Evolutionary conservation across 306 rosid genomes (phyloP).

Genomic region (Quillaja saponaria): DNA sequence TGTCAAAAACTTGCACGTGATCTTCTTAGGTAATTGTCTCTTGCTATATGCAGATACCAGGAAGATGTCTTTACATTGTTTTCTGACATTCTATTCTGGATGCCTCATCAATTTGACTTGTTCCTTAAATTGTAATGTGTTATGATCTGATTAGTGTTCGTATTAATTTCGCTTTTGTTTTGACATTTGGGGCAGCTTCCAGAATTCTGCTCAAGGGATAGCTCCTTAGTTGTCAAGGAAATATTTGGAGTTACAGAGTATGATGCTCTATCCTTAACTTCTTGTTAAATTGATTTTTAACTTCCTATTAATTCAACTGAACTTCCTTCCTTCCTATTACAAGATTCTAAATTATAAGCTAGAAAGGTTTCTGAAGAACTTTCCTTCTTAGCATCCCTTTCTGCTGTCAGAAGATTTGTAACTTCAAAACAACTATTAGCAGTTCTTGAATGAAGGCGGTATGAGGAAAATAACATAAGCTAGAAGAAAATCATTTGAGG

Average conservation of each 20-base stretch:
- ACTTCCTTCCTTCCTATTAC: no score
- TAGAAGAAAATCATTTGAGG: conserved; percentile 2
- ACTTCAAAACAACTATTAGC: no score
- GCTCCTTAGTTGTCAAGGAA: conserved; percentile 83
- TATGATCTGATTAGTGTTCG: conserved; percentile 20
- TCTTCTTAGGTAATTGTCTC: no score
- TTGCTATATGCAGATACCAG: no score
- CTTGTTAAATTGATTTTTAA: conserved; percentile 8
- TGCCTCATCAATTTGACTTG: background rate
- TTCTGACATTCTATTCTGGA: background rate
- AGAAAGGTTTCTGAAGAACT: no score
- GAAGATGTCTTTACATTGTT: conserved; percentile 2
- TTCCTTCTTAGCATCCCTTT: no score
- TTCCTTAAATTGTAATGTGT: no score
- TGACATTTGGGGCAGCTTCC: conserved; percentile 60
- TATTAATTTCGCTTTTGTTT: conserved; percentile 29
- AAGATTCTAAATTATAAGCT: no score
- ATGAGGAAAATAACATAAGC: conserved; percentile 12
- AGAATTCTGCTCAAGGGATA: conserved; percentile 82
- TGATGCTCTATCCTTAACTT: conserved; percentile 39
- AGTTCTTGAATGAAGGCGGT: conserved; percentile 5
- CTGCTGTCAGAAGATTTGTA: background rate
- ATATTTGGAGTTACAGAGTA: conserved; percentile 96
- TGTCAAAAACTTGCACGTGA: no score
- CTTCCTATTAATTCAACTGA: background rate